phyloP scores from a whole-genome alignment of 139 green algal species.

The Penium margaritaceum region DNA sequence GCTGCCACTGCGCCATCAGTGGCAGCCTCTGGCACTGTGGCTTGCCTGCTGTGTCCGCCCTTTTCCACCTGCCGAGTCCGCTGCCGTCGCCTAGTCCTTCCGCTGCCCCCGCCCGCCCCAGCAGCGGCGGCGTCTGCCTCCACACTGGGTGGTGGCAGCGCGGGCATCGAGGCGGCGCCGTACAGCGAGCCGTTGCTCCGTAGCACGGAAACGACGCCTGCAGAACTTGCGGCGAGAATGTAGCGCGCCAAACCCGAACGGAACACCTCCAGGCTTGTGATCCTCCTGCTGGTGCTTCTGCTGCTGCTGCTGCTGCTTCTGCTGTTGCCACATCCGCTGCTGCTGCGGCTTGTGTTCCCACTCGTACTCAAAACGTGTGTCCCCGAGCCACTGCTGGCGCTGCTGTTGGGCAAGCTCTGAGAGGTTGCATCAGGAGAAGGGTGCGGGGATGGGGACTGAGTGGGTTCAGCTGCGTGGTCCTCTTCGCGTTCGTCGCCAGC shows the following conservation, averaged over 20 bases:
- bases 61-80: background rate
- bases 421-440: background rate
- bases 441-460: background rate
- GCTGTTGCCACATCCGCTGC: background rate
- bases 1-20: background rate
- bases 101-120: background rate
- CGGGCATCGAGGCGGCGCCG: constrained; percentile 3
- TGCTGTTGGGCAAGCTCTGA: background rate
- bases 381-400: background rate
- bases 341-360: background rate
- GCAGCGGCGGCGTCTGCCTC: background rate
- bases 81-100: background rate
- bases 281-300: background rate
- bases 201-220: constrained; percentile 7
- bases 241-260: constrained; percentile 5
- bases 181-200: constrained; percentile 29
- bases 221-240: constrained; percentile 11
- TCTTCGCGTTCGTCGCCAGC: too few species aligned
- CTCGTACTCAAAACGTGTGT: too few species aligned
- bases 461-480: background rate
- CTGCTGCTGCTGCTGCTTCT: too few species aligned
- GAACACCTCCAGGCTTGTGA: constrained; percentile 19
- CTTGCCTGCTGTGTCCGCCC: too few species aligned
- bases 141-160: too few species aligned
- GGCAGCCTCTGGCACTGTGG: too few species aligned